Base-by-base conservation (phyloP, 2,329 filamentous ascomycete species). In the Sporothrix variecibatus region DNA sequence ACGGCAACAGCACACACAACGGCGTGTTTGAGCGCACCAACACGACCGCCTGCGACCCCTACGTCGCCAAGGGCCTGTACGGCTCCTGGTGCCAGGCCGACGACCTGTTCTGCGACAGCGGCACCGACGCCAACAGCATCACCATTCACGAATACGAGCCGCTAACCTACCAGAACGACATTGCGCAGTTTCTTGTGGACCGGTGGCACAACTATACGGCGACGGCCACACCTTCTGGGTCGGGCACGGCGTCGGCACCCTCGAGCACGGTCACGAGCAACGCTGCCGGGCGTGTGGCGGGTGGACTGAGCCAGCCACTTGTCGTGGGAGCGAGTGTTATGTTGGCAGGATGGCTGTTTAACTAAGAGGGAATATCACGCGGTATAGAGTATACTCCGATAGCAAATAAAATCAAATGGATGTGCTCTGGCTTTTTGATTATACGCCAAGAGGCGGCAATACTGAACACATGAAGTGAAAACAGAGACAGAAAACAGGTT, bases 101-200 rank as follows among this genome's bases (percentile, higher is more conserved):
- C 68, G 68, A 58, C 31, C 15, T 71, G 9, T 71, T 40, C n/a
- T 71, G 68, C 68, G 68, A 71, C 68, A 64, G 60, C 60, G 60
- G 60, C 20, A 40, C 60, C 60, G 34, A 20, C 60, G 20, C 31
- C 20, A 40, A 31, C 60, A 64, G 60, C 60, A 2, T 5, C 4
- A 3, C 8, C 31, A 12, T 64, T 17, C 60, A 64, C 60, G n/a
- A 11, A 9, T n/a, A 11, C 34, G 60, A 64, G 60, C 60, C 31
- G 31, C 9, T 40, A 7, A 64, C 60, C 8, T 40, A 40, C n/a
- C 8, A 64, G 60, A 20, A 64, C 34, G 28, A 40, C 28, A 34
- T 64, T n/a, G 20, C 9, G 20, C 60, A 64, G 60, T 64, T 64
- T 23, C 1, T 64, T 7, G 20, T 64, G 2, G 60, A 40, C 34